A percentile compares a stretch with the other conserved stretches of the same genome.
phyloP scores from a whole-genome alignment of 495 filamentous ascomycete species.

The Penicillium egyptiacum region DNA sequence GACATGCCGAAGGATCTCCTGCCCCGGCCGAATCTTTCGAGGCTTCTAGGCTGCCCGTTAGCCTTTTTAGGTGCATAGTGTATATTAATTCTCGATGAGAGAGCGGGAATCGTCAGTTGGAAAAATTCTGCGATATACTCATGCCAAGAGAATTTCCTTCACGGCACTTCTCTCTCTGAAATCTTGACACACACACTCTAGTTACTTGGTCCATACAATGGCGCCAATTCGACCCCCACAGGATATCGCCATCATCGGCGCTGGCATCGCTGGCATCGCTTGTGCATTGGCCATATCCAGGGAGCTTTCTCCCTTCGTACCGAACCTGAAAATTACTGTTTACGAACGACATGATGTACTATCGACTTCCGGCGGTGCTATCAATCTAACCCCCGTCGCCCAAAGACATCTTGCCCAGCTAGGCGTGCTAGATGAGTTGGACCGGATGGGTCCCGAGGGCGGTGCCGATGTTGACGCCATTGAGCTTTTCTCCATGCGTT shows the following conservation, averaged over 20 bases:
- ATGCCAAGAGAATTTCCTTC: conserved; percentile 3
- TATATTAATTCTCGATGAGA: background rate
- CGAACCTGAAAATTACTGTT: conserved; percentile 50
- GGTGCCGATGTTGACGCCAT: conserved; percentile 55
- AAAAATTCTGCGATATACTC: conserved; percentile 1
- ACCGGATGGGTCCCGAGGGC: conserved; percentile 42
- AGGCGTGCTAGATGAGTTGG: conserved; percentile 49
- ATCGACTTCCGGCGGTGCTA: conserved; percentile 59
- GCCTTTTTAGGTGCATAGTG: background rate
- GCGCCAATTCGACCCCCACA: conserved; percentile 25
- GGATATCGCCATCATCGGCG: conserved; percentile 53
- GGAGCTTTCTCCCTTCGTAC: conserved; percentile 44
- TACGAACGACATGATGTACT: conserved; percentile 58
- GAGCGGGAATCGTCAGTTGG: background rate
- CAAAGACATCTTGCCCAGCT: conserved; percentile 57
- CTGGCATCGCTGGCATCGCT: conserved; percentile 57
- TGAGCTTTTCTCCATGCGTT: conserved; percentile 52
- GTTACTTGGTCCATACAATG: background rate
- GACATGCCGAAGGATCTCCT: conserved; percentile 29
- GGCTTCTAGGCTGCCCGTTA: background rate
- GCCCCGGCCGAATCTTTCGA: conserved; percentile 20
- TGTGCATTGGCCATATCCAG: conserved; percentile 53
- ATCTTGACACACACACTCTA: background rate
- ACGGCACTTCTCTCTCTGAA: background rate
- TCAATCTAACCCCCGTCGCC: conserved; percentile 63